A percentile compares a stretch with the other conserved stretches of the same genome.
Evolutionary conservation across 192 early-diverging fungal genomes (phyloP).

Genomic region (Backusella westeae): DNA sequence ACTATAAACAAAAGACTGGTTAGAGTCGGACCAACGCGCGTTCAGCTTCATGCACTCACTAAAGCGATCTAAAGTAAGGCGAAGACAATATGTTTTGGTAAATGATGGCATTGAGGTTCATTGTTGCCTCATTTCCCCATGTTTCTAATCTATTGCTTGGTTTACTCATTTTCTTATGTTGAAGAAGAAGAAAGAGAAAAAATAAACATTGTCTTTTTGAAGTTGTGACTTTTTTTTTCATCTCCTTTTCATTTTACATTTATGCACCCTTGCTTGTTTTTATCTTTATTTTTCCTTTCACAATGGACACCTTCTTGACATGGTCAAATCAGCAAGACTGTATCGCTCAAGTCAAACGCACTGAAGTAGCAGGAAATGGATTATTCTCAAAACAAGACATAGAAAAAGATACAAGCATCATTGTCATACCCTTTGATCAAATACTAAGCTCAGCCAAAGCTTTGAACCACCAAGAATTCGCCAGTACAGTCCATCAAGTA

Average conservation of each 20-base stretch:
- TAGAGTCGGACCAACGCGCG: neutral
- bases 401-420: neutral
- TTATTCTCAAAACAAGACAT: neutral
- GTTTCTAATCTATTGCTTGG: conserved; percentile 57
- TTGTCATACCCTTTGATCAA: neutral
- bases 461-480: neutral
- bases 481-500: neutral
- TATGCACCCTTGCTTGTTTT: neutral
- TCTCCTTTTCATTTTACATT: neutral
- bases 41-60: conserved; percentile 42
- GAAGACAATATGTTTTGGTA: conserved; percentile 72
- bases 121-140: conserved; percentile 71
- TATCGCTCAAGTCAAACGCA: neutral
- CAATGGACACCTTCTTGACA: conserved; percentile 1
- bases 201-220: conserved; percentile 2
- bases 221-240: neutral
- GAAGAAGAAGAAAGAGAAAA: neutral
- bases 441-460: neutral
- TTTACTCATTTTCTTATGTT: neutral
- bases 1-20: conserved; percentile 20
- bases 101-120: conserved; percentile 78
- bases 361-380: conserved; percentile 22
- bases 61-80: conserved; percentile 73
- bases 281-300: neutral
- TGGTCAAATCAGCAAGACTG: conserved; percentile 11